Base-by-base conservation (phyloP, 176 grass and related monocot genomes). In the Oryza brachyantha region DNA sequence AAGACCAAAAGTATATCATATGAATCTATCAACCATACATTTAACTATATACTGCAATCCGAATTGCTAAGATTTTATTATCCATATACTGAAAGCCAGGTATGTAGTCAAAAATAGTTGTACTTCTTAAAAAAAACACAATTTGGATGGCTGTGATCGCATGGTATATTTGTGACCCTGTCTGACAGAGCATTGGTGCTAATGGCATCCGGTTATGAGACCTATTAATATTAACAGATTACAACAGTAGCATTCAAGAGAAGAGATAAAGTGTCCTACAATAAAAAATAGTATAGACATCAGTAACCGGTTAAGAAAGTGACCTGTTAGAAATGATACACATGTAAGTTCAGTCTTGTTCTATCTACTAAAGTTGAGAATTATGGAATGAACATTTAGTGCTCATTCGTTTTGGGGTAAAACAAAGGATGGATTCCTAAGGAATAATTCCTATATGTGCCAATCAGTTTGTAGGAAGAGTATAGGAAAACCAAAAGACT, bases 61-160 rank as follows among this genome's bases (percentile, higher is more conserved):
- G 48, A 39, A 84, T 36, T 43, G 27, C 12, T 72, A 29, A 79
- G 48, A 52, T 32, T 64, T 5, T 40, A 2, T 72, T 14, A 13
- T 34, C 60, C 34, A n/a, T 78, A 17, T n/a, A 45, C 40, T 77
- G 70, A 70, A 63, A 52, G 31, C 2, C 42, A 77, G 24, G 8
- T n/a, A 28, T 70, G 29, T 38, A 3, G 14, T n/a, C 12, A 70
- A 65, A 66, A 35, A 13, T 28, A 64, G 28, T 35, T 50, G 29
- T 34, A 52, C 39, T n/a, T 45, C 67, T 68, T 60, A 76, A 59
- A 10, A 45, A 45, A 81, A 45, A 81, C 35, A 16, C 13, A 35
- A 4, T 48, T 28, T 21, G 61, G 62, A 46, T 61, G 7, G 38
- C 8, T 38, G 41, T 12, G 29, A 64, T 29, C 19, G 61, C 31